phyloP scores from a whole-genome alignment of 164 flowering plant species.

The Magnolia changhungtana region DNA sequence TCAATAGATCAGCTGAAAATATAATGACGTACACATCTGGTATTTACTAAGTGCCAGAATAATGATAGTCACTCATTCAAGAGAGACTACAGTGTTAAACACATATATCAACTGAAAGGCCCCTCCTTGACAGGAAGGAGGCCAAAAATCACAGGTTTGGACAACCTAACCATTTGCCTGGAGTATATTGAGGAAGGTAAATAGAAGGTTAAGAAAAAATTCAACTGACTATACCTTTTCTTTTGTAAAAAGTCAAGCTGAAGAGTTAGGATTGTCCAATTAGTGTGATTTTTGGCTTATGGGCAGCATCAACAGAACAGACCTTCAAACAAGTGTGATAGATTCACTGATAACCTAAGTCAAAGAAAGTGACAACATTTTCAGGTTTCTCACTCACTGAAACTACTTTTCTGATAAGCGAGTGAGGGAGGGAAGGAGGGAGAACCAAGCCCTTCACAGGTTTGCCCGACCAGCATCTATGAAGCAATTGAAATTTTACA shows the following conservation, averaged over 20 bases:
- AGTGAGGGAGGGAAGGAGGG: too few species aligned
- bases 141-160: not conserved
- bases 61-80: not conserved
- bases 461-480: too few species aligned
- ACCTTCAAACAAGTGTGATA: not conserved
- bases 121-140: not conserved
- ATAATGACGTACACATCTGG: not conserved
- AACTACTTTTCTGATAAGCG: too few species aligned
- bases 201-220: not conserved
- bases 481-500: too few species aligned
- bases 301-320: not conserved
- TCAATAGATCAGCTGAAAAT: not conserved
- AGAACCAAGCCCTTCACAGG: too few species aligned
- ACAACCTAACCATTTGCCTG: not conserved
- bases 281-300: not conserved
- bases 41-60: not conserved
- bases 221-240: not conserved
- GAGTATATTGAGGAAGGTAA: not conserved
- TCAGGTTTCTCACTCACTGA: too few species aligned
- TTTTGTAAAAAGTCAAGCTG: not conserved
- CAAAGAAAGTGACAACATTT: too few species aligned
- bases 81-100: not conserved
- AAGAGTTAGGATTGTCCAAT: not conserved
- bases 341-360: not conserved
- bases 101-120: not conserved